A percentile compares a stretch with the other conserved stretches of the same genome.
Conservation (phyloP, 2,329 filamentous ascomycete genomes). For the Hortaea sp. region DNA sequence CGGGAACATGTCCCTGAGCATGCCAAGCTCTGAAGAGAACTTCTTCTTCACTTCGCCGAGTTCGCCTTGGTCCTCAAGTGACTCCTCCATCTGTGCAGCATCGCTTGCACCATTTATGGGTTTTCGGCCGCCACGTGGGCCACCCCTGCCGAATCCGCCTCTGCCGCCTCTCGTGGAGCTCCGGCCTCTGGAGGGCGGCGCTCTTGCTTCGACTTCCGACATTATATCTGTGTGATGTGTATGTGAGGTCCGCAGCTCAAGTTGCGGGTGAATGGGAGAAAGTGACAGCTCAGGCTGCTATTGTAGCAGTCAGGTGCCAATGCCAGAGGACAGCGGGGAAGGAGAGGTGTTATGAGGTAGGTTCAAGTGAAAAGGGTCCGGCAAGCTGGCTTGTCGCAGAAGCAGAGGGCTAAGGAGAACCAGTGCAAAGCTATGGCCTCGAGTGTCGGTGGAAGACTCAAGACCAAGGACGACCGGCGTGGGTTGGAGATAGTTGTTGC, state of each 20-base stretch:
- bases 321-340: background rate
- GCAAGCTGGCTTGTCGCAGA: background rate
- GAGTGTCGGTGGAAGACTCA: background rate
- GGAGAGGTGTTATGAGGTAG: background rate
- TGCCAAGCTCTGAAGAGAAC: constrained; percentile 66
- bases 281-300: background rate
- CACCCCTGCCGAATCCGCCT: constrained; percentile 51
- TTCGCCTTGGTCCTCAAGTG: constrained; percentile 75
- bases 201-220: constrained; percentile 88
- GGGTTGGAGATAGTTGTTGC: background rate
- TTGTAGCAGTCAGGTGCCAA: background rate
- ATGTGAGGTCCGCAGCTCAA: constrained; percentile 4
- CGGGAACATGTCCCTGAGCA: constrained; percentile 86
- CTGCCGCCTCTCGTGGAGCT: constrained; percentile 80
- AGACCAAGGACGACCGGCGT: background rate
- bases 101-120: constrained; percentile 56
- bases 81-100: constrained; percentile 43
- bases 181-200: constrained; percentile 75
- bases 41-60: constrained; percentile 86
- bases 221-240: constrained; percentile 43
- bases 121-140: constrained; percentile 32
- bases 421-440: background rate
- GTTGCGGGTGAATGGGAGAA: constrained; percentile 2
- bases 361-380: background rate
- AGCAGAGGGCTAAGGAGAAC: background rate